A percentile compares a stretch with the other conserved stretches of the same genome.
phyloP scores from a whole-genome alignment of 805 yeast species.

The Saccharomyces mikatae region DNA sequence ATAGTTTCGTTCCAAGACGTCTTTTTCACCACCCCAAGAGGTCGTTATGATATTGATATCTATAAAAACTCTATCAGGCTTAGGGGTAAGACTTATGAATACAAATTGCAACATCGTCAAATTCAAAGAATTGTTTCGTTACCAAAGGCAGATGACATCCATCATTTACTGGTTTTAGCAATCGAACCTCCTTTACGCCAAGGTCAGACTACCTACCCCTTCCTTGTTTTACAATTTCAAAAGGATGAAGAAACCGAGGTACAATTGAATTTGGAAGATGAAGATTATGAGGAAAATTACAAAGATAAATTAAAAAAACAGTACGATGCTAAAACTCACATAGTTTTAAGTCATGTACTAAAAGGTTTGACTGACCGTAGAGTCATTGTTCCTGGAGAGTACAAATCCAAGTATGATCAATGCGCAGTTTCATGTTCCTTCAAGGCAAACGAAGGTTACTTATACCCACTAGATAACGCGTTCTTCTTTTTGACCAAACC shows the following conservation, averaged over 20 bases:
- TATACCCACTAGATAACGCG: conserved; percentile 88
- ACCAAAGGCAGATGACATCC: conserved; percentile 90
- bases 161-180: conserved; percentile 79
- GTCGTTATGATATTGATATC: conserved; percentile 95
- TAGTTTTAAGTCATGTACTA: conserved; percentile 80
- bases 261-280: conserved; percentile 77
- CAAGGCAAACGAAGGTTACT: conserved; percentile 90
- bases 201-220: conserved; percentile 95
- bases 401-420: conserved; percentile 63
- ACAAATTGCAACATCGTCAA: conserved; percentile 84
- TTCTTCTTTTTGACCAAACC: conserved; percentile 90
- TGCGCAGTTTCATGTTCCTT: conserved; percentile 87
- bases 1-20: conserved; percentile 88
- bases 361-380: conserved; percentile 85
- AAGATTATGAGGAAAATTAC: conserved; percentile 67
- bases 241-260: conserved; percentile 88
- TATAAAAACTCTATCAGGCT: conserved; percentile 78
- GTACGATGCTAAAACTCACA: conserved; percentile 78
- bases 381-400: conserved; percentile 77
- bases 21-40: conserved; percentile 92
- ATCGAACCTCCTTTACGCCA: conserved; percentile 96
- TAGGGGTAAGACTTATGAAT: conserved; percentile 96
- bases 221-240: conserved; percentile 79
- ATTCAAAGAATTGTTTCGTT: conserved; percentile 84
- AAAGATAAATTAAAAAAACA: conserved; percentile 63